These are phyloP conservation scores for Cytauxzoon felis DNA, from an alignment of 169 alveolate genomes.

Conservation along the genomic window DNA sequence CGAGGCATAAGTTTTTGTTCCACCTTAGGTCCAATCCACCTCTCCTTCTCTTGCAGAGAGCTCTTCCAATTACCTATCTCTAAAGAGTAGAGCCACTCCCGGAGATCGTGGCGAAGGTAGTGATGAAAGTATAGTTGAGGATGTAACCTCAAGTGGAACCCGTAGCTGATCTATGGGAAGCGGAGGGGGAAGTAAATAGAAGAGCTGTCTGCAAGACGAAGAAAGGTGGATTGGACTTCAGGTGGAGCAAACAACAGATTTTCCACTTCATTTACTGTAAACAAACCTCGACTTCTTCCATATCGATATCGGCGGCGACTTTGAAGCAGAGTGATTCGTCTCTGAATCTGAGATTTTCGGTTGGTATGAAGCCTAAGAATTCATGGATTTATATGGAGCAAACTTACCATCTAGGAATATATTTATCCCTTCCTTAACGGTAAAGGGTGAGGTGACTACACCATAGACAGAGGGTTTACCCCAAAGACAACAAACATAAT, in stretches of 20 bases:
- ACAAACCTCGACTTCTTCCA: conserved; percentile 68
- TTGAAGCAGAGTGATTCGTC: conserved; percentile 93
- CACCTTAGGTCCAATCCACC: too few relatives aligned
- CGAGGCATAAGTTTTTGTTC: not conserved
- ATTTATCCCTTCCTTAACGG: conserved; percentile 98
- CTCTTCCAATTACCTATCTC: too few relatives aligned
- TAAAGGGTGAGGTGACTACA: conserved; percentile 99
- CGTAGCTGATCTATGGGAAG: too few relatives aligned
- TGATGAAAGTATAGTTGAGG: too few relatives aligned
- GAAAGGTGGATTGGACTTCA: too few relatives aligned
- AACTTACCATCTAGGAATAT: conserved; percentile 90
- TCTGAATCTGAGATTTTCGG: conserved; percentile 98
- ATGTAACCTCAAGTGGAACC: too few relatives aligned
- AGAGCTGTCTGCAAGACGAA: too few relatives aligned
- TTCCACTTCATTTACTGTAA: not conserved
- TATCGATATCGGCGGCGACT: conserved; percentile 72
- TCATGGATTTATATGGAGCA: not conserved
- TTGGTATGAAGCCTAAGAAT: conserved; percentile 90
- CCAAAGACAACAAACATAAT: conserved; percentile 97
- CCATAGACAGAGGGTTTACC: conserved; percentile 99
- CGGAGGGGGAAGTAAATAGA: too few relatives aligned
- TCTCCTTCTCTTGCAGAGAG: too few relatives aligned
- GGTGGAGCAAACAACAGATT: too few relatives aligned
- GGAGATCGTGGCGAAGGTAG: too few relatives aligned
- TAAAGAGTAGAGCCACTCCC: too few relatives aligned